Evolutionary conservation across 345 rosid genomes (phyloP), one percentile per base, ranked within the genome.

Genomic region (Streptanthus diversifolius): DNA sequence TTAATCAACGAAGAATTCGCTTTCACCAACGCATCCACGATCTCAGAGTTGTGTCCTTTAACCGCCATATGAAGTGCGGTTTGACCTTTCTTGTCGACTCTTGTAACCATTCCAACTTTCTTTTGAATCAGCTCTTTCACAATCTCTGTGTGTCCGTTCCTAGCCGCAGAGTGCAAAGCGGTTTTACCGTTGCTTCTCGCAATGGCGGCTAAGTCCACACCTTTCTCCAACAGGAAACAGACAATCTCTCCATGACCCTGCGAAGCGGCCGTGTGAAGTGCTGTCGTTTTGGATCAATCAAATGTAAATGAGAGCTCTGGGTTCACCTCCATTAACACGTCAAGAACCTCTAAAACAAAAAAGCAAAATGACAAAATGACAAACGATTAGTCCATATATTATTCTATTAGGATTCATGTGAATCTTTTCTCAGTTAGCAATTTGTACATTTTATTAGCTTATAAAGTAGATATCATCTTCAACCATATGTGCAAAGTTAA

Each of bases 61-160:
- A 81, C 99, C 0, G 99, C 99, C 99, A 88, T 89, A 59, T 95
- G 96, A 48, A 95, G 86, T 22, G 95, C 86, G 1, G 93, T 89
- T 77, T 95, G 97, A 62, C 96, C 88, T 73, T 95, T 89, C 85
- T 85, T 84, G 59, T 95, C 99, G 0, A 44, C 76, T 70, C 84
- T 86, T 3, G 78, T 81, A 32, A 81, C 82, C 63, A 88, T 74
- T 21, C 84, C 86, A 18, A 78, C 84, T 18, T 88, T 95, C 56
- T 72, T 90, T 25, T 65, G 74, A 71, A 87, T 45, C 37, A 95
- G 81, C 25, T 84, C 85, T 58, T 83, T 91, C 56, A 90, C 87
- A 3, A 95, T 87, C 81, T 87, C 86, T 24, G 85, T 52, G 74
- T 95, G 96, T 8, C 96, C 99, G 21, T 91, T 90, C 71, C 97